These are phyloP conservation scores for Salix koriyanagi DNA, from an alignment of 345 rosid species.

Conservation along the genomic window DNA sequence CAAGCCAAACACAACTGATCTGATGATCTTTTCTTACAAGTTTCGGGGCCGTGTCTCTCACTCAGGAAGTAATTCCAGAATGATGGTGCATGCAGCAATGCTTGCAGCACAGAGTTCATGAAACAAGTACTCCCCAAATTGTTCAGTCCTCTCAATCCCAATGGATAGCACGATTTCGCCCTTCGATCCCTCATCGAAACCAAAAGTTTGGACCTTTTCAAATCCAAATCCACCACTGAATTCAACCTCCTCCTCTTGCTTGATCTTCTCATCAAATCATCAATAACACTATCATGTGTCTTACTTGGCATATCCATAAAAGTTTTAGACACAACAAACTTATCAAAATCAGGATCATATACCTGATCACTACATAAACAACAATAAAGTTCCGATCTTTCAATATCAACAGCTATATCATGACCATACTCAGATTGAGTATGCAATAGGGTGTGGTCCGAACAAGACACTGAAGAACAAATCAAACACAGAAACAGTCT, in stretches of 20 bases:
- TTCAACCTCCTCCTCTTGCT: slow-evolving; percentile 33
- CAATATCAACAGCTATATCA: slow-evolving; percentile 22
- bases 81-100: slow-evolving; percentile 27
- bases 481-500: slow-evolving; percentile 27
- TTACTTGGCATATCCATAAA: slow-evolving; percentile 19
- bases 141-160: slow-evolving; percentile 31
- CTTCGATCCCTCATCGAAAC: slow-evolving; percentile 19
- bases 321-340: slow-evolving; percentile 19
- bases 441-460: slow-evolving; percentile 19
- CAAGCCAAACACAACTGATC: slow-evolving; percentile 26
- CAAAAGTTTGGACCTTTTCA: slow-evolving; percentile 39
- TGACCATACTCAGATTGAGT: slow-evolving; percentile 17
- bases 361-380: slow-evolving; percentile 27
- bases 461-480: slow-evolving; percentile 21
- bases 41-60: slow-evolving; percentile 21
- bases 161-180: slow-evolving; percentile 27
- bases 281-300: background rate
- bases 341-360: slow-evolving; percentile 31
- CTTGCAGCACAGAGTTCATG: slow-evolving; percentile 35
- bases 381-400: slow-evolving; percentile 33
- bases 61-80: slow-evolving; percentile 28
- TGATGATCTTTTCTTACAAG: slow-evolving; percentile 19
- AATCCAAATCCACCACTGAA: slow-evolving; percentile 42
- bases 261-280: slow-evolving; percentile 20
- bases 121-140: slow-evolving; percentile 32